Evolutionary conservation across 331 rosid genomes (phyloP), one percentile per base, ranked within the genome.

Genomic region (Acacia pycnantha): DNA sequence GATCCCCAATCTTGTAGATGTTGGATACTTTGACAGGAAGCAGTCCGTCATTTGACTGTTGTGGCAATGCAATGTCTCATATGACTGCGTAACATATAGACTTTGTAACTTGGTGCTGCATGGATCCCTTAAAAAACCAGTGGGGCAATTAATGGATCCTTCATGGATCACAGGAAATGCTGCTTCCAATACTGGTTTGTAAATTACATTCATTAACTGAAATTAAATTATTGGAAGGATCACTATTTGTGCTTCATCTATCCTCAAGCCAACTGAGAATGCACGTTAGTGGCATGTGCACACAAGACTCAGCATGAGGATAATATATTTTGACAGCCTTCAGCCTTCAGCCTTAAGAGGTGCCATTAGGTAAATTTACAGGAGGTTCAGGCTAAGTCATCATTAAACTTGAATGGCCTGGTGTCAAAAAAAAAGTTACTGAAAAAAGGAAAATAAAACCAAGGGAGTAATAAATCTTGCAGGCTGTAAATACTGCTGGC

Each of bases 1-100:
- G 90, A 90, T 75, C 68, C 90, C 44, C 91, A 79, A 80, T 85
- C 88, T 19, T 94, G 98, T 85, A 80, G 89, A 74, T 94, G 98
- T 84, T 43, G 74, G 83, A 89, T 92, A 85, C 92, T 92, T 79
- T 92, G 88, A 92, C 73, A 61, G 76, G 82, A 77, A 76, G 88
- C 81, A 29, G 44, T 72, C 59, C 76, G 22, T 37, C 65, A 74
- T 19, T 79, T 79, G 82, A 40, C 71, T 22, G 47, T 76, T 40
- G 68, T 29, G 74, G 72, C 76, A 19, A 70, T 72, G 56, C 78
- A 71, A 59, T 74, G 79, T 26, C 27, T 41, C 81, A 48, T 58
- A 41, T 76, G 41, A 79, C 82, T 82, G 67, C 82, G 43, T 75
- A 56, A 72, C 81, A 70, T 70, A 70, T 64, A 16, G 83, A 77